Evolutionary conservation across 768 basidiomycete genomes (phyloP), one percentile per base, ranked within the genome.

Genomic region (Clitopilus passeckerianus): DNA sequence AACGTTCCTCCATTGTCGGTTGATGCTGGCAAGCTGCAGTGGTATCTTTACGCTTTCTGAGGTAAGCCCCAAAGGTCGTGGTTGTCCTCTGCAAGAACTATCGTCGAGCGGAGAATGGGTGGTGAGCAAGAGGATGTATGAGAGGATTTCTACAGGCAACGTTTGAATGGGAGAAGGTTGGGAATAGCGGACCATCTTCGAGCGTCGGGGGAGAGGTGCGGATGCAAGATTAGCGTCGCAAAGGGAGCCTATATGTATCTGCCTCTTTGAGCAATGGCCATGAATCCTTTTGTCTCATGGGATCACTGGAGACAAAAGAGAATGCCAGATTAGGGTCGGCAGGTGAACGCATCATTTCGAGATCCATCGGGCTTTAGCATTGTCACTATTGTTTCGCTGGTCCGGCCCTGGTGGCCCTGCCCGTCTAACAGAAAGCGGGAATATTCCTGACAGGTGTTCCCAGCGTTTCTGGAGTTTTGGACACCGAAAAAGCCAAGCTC

Each of bases 81-180:
- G 58, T 15, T 53, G 66, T 18, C 54, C 22, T 5, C 16, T 14
- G 33, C n/a, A 7, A 6, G 15, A 14, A 16, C 30, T 62, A 9
- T 64, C 57, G 15, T 66, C 63, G 15, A 37, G 5, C 5, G 54
- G 35, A 18, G 70, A 65, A 58, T 79, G 77, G 1, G 75, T 74
- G n/a, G 73, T 77, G 53, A 86, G 72, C 14, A 70, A 62, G 65
- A 87, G 85, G 59, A 87, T 80, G 56, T 81, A 76, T 0, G 84
- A 78, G 27, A 86, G 74, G 6, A 86, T 75, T 69, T 86, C 85
- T 34, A 80, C 76, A 7, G 86, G 85, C 23, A 86, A 78, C 22
- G 61, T 68, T 63, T 72, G 64, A 57, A 83, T 76, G 2, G 77
- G 73, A 34, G 64, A 58, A 41, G 23, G 43, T 23, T 14, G 54